phyloP scores from a whole-genome alignment of 352 stramenopile genomes.

The Phytophthora cryptogea region DNA sequence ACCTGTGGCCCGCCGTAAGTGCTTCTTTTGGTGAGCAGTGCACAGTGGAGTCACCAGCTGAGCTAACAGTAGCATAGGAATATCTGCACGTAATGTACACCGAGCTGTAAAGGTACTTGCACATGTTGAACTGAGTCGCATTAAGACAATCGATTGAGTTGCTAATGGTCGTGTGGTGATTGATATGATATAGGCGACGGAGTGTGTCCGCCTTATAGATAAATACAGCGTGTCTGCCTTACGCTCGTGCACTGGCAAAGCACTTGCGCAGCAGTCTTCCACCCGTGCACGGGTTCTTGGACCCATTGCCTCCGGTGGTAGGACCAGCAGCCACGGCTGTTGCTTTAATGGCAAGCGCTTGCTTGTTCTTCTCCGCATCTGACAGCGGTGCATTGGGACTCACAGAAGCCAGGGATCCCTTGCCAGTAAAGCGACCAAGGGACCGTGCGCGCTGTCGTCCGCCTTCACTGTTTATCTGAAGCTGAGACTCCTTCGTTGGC shows the following conservation, averaged over 20 bases:
- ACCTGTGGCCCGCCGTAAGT: constrained; percentile 54
- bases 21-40: constrained; percentile 31
- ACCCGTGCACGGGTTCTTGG: constrained; percentile 20
- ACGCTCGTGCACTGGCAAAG: constrained; percentile 27
- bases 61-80: constrained; percentile 21
- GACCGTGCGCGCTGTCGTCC: constrained; percentile 24
- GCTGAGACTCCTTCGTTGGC: constrained; percentile 7
- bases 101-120: constrained; percentile 1
- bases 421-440: constrained; percentile 30
- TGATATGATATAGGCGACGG: constrained; percentile 22
- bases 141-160: neutral
- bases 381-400: constrained; percentile 22
- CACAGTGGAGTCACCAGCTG: constrained; percentile 15
- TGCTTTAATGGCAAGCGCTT: constrained; percentile 21
- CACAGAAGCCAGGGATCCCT: constrained; percentile 29
- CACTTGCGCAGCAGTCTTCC: constrained; percentile 35
- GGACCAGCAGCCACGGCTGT: constrained; percentile 12
- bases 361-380: constrained; percentile 31
- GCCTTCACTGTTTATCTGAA: constrained; percentile 11
- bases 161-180: constrained; percentile 18
- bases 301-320: constrained; percentile 12
- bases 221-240: constrained; percentile 27
- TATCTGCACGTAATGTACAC: constrained; percentile 21
- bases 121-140: constrained; percentile 2
- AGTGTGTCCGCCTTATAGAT: constrained; percentile 31